Base-by-base conservation (phyloP, 129 eudicot species). In the Chrysanthemum makinoi region DNA sequence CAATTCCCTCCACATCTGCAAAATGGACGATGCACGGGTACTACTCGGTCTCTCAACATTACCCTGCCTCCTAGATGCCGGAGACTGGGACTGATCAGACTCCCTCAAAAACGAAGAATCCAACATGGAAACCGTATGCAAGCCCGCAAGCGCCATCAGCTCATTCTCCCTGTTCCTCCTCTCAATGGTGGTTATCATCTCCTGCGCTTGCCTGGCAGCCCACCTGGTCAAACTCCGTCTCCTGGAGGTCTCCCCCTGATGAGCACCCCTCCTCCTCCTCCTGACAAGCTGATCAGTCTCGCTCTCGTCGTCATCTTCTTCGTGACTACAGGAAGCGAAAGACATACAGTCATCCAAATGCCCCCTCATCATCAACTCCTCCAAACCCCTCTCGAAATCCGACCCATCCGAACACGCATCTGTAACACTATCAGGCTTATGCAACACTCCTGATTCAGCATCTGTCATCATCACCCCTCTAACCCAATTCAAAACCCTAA, bases 1-100 rank as follows among this genome's bases (percentile, higher is more conserved):
- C 86, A 94, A 79, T 72, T 90, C 98, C 74, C 98, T 68, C 97
- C 98, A 94, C 98, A 87, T 94, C 73, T 89, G 98, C 80, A 94
- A 77, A 30, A 94, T 94, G 49, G 98, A 83, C 2, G 97, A 94
- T 4, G 96, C 86, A 22, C 78, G 83, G 2, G 97, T 78, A 76
- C 84, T 76, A 76, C 82, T 86, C 0, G 88, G 89, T 74, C 95
- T 89, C 85, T 94, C 97, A 35, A 84, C 89, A 61, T 85, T 83
- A 12, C 98, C 95, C 75, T 85, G 98, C 72, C 84, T 80, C 81
- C 92, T 76, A 0, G 92, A 89, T 10, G 87, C 84, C 0, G 96
- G 98, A 19, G 92, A 87, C 72, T 87, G 90, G 18, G 74, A 66
- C 7, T 14, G 56, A 54, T 56, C 26, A 8, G 96, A 80, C 79